phyloP scores from a whole-genome alignment of 73 alveolate species.

The Stentor roeselii region DNA sequence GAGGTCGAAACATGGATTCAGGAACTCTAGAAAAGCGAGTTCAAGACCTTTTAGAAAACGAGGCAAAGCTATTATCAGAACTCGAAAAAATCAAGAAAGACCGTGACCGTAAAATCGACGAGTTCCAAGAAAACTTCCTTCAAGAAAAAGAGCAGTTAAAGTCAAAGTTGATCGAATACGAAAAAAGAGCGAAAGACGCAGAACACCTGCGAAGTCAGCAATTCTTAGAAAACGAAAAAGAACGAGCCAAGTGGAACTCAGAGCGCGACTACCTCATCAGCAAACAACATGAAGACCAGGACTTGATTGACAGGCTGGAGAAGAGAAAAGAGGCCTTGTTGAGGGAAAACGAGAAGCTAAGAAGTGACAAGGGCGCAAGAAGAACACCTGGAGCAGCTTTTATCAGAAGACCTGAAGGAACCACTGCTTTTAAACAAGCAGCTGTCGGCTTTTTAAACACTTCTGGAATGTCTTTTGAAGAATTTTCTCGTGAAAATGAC shows the following conservation, averaged over 20 bases:
- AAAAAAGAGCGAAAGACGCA: constrained; percentile 70
- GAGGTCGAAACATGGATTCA: constrained; percentile 70
- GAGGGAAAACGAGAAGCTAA: constrained; percentile 90
- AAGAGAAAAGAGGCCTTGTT: constrained; percentile 78
- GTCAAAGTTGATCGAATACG: constrained; percentile 73
- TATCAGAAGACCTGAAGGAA: constrained; percentile 21
- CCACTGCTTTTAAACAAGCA: constrained; percentile 2
- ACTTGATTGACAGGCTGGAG: constrained; percentile 57
- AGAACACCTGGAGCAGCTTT: constrained; percentile 43
- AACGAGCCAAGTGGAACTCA: constrained; percentile 89
- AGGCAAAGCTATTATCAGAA: constrained; percentile 72
- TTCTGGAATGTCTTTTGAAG: constrained; percentile 18
- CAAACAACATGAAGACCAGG: constrained; percentile 71
- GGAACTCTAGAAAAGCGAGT: constrained; percentile 81
- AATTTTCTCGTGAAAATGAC: neutral
- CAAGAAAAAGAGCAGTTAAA: constrained; percentile 76
- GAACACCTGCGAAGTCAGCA: constrained; percentile 75
- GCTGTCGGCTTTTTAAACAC: neutral
- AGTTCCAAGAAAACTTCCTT: constrained; percentile 63
- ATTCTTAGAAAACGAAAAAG: constrained; percentile 84
- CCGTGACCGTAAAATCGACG: constrained; percentile 80
- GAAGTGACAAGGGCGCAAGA: constrained; percentile 65
- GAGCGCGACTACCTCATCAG: constrained; percentile 77
- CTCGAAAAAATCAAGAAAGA: constrained; percentile 61
- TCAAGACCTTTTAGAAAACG: constrained; percentile 70